Evolutionary conservation across 2,329 filamentous ascomycete species (phyloP), one percentile per base, ranked within the genome.

Genomic region (Penicillium vulpinum): DNA sequence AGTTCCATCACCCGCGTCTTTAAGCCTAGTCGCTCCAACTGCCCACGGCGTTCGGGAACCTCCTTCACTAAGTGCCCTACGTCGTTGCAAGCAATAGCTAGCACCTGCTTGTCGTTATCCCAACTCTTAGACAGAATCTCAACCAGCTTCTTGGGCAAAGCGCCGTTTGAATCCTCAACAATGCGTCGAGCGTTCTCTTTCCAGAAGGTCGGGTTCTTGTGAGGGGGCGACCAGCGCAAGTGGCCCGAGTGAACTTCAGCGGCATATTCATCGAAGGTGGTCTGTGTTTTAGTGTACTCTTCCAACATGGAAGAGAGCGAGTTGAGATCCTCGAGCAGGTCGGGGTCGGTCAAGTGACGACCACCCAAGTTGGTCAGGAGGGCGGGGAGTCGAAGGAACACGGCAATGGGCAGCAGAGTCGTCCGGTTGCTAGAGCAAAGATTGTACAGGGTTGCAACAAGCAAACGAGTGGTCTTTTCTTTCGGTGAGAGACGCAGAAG

Each of bases 11-110:
- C 88, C 64, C 91, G 83, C 18, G 85, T 85, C 83, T 97, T 97
- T 61, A 97, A 76, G 0, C 91, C 91, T 41, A 92, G 75, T 77
- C 88, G 92, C 79, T 97, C 92, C 66, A 96, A 81, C 72, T 89
- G 85, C 57, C 82, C 80, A 69, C 92, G 82, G 78, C 88, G 90
- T 78, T 96, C 92, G 0, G 92, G 92, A 53, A 93, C 89, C 75
- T 95, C 90, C 75, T 90, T 92, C 47, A 97, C 92, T 59, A 97
- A 78, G 61, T 82, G 88, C n/a, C 91, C 92, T 21, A 97, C 85
- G 70, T 97, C 92, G 72, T 95, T 96, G 77, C 92, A 96, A 21
- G 89, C 92, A 76, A 96, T 93, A 2, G 92, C 92, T 62, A 97
- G 80, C 22, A 96, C 92, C 69, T 89, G 85, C 75, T 89, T 89